A percentile compares a stretch with the other conserved stretches of the same genome.
Conservation (phyloP, 495 filamentous ascomycete species). For the Immersiella caudata region DNA sequence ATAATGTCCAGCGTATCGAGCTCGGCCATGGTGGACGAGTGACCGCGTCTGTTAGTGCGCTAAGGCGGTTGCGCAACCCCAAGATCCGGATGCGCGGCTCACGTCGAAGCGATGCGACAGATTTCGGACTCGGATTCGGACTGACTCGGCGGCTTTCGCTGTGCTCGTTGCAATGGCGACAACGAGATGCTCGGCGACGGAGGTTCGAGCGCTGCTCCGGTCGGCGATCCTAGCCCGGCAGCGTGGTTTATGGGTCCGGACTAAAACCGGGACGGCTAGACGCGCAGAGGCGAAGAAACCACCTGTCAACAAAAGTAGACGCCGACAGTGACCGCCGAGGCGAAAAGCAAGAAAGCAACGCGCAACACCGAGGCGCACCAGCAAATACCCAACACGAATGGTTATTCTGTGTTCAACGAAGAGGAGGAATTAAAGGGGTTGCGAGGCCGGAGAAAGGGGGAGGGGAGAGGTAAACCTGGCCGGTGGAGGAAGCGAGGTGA, state of each 20-base stretch:
- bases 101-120: not conserved
- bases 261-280: not conserved
- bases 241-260: not conserved
- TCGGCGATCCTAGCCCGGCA: not conserved
- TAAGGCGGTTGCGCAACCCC: not conserved
- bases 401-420: not conserved
- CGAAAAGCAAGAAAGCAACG: not conserved
- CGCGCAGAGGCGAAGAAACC: constrained; percentile 2
- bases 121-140: not conserved
- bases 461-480: constrained; percentile 10
- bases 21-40: constrained; percentile 71
- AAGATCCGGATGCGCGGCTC: not conserved
- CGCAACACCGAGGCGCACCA: constrained; percentile 2
- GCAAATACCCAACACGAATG: constrained; percentile 5
- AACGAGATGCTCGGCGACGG: not conserved
- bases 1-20: constrained; percentile 93
- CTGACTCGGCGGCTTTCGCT: not conserved
- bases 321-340: constrained; percentile 2
- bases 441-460: constrained; percentile 5
- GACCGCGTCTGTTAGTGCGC: constrained; percentile 1
- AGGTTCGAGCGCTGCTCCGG: not conserved
- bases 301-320: constrained; percentile 4
- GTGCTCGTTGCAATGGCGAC: not conserved
- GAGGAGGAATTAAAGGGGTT: constrained; percentile 4
- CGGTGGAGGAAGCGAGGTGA: constrained; percentile 13